Evolutionary conservation across 2,329 filamentous ascomycete species (phyloP), one percentile per base, ranked within the genome.

Genomic region (Hysterium pulicare): DNA sequence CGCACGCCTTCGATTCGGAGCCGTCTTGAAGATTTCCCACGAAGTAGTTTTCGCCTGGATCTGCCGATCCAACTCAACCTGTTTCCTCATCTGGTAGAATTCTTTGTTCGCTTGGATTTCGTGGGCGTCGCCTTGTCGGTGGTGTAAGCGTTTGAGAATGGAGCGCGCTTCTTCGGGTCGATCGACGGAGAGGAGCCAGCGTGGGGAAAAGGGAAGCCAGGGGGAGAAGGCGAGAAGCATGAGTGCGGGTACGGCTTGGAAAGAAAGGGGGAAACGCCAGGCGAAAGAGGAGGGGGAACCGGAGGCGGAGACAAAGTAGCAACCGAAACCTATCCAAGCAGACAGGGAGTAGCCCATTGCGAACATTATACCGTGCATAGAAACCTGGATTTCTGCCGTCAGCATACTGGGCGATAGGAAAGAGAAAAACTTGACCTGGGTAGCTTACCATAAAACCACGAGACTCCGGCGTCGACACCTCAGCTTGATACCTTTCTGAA

Each of bases 181-280:
- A 33, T 67, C 70, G 49, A 73, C 64, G 10, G 69, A 62, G 15
- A 75, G 49, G 8, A 72, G 61, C 69, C 69, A 73, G 31, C 71
- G 64, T 8, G 71, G 71, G 10, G 68, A 71, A 41, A 63, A 69
- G 1, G 67, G 68, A 8, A 75, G 58, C 50, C 60, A 66, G 6
- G 56, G 57, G 28, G 58, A 66, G 13, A 66, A 67, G 11, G 57
- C 52, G 0, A 73, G 58, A 3, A 74, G 59, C 9, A 71, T 53
- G 4, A 72, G 40, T 0, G 71, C 62, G 15, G 68, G 68, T 3
- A 66, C 53, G 23, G 57, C 62, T 48, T 74, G 71, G 36, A 74
- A 66, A 0, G 71, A 70, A 3, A 75, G 57, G 1, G 70, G 69
- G 41, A 72, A 71, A 10, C 70, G 59, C 74, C 75, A 78, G 6